These are phyloP conservation scores for Ceratobasidium theobromae DNA, from an alignment of 1,284 basidiomycete genomes.

Conservation along the genomic window DNA sequence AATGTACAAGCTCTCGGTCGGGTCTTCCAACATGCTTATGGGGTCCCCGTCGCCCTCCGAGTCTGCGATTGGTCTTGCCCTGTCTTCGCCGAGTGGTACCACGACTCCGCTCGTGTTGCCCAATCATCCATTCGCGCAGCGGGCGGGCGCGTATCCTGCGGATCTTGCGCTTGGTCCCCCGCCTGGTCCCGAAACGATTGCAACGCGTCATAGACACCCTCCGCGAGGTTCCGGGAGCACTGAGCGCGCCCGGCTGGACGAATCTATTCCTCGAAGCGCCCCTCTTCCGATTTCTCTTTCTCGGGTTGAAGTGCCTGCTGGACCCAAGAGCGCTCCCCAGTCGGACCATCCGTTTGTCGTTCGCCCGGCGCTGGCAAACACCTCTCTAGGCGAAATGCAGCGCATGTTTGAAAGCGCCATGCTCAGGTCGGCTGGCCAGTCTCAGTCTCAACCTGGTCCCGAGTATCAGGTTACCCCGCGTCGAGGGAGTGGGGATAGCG, in stretches of 20 bases:
- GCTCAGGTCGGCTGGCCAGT: slow-evolving; percentile 6
- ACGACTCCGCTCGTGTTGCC: not conserved
- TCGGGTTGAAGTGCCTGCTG: not conserved
- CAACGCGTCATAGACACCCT: slow-evolving; percentile 13
- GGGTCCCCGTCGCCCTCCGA: not conserved
- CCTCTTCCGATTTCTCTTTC: not conserved
- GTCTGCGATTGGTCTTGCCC: slow-evolving; percentile 18
- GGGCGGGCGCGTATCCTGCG: slow-evolving; percentile 19
- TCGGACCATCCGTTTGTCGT: slow-evolving; percentile 13
- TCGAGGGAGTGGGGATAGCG: slow-evolving; percentile 20
- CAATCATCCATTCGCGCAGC: slow-evolving; percentile 23
- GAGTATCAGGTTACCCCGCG: not conserved
- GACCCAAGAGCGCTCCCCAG: not conserved
- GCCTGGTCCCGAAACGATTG: slow-evolving; percentile 15
- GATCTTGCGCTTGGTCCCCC: slow-evolving; percentile 2
- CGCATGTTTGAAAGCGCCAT: slow-evolving; percentile 26
- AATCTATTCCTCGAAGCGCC: not conserved
- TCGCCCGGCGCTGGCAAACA: slow-evolving; percentile 2
- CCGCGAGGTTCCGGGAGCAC: slow-evolving; percentile 26
- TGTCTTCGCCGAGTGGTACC: slow-evolving; percentile 8
- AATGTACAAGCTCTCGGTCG: no score
- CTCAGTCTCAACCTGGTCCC: not conserved
- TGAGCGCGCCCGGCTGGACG: slow-evolving; percentile 16
- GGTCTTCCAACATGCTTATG: not conserved
- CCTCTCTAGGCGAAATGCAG: slow-evolving; percentile 9